Base-by-base conservation (phyloP, 2,329 filamentous ascomycete species). In the Kalaharituber pfeilii region DNA sequence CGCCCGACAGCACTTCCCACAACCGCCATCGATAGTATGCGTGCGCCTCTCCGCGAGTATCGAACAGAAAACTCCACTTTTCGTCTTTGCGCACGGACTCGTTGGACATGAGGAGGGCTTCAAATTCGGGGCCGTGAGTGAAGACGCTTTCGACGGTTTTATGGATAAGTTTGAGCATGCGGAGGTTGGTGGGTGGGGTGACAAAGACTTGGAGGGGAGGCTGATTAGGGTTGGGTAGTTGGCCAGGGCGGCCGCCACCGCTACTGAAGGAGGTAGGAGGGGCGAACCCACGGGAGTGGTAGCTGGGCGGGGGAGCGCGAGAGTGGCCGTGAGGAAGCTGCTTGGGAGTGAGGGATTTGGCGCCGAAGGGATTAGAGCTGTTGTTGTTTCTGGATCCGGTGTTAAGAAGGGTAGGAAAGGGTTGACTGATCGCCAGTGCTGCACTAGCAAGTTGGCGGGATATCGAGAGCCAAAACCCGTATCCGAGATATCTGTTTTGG, bases 51-150 rank as follows among this genome's bases (percentile, higher is more conserved):
- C 81, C 88, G 60, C 81, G 77, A 20, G 87, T 77, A 66, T 96
- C 83, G 81, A 86, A 98, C 4, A 98, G 73, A 84, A 88, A 98
- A 0, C 87, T 84, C 80, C 89, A 96, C 60, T 82, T 87, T 67
- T 94, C 85, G 56, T 94, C 85, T 39, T 75, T 76, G 66, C 94
- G 86, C 1, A 96, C 83, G 53, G 87, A 80, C 0, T 84, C 78
- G 18, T 85, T 75, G 50, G 81, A 82, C 91, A 96, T 96, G 5
- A 98, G 75, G 1, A 94, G 72, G 4, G 88, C 87, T 68, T 98
- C 91, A 57, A 94, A 93, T 64, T 91, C 86, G 0, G 85, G 79
- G 0, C 88, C 87, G 61, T 91, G 79, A 22, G 80, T 78, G 7
- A 95, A 71, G 0, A 96, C 73, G 2, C 77, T 76, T 65, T 96